phyloP scores from a whole-genome alignment of 371 early-diverging fungal species.

The Cokeromyces recurvatus region DNA sequence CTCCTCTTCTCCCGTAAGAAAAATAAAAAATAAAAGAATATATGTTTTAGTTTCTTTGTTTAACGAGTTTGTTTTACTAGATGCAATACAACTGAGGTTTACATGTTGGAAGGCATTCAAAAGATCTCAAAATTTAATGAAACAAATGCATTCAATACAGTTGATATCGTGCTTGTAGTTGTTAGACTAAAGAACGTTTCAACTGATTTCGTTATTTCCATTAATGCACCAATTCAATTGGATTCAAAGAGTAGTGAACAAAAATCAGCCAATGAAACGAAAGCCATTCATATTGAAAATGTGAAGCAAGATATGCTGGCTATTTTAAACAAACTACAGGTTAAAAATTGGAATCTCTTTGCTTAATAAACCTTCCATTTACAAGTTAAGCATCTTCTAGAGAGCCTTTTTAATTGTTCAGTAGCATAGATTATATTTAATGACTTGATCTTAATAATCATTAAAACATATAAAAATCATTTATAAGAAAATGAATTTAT shows the following conservation, averaged over 20 bases:
- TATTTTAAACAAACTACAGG: conserved; percentile 36
- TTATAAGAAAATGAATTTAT: too few relatives aligned
- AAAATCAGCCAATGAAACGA: conserved; percentile 30
- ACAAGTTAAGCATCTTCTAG: too few relatives aligned
- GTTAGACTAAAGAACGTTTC: conserved; percentile 55
- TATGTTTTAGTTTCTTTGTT: too few relatives aligned
- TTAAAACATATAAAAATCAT: too few relatives aligned
- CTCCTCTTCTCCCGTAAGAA: conserved; percentile 57
- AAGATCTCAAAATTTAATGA: conserved; percentile 70
- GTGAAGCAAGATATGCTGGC: conserved; percentile 46
- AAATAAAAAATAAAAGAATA: too few relatives aligned
- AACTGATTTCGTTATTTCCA: conserved; percentile 72
- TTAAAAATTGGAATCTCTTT: conserved; percentile 63
- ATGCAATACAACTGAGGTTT: conserved; percentile 11
- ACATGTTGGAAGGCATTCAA: conserved; percentile 57
- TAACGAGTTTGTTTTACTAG: too few relatives aligned
- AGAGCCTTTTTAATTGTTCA: too few relatives aligned
- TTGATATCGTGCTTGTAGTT: conserved; percentile 65
- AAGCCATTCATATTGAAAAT: conserved; percentile 19
- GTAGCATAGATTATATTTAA: too few relatives aligned
- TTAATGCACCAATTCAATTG: conserved; percentile 60
- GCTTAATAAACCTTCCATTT: too few relatives aligned
- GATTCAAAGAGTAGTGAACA: conserved; percentile 35
- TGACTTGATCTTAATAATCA: too few relatives aligned
- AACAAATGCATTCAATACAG: conserved; percentile 50